A percentile compares a stretch with the other conserved stretches of the same genome.
These are phyloP conservation scores for Aegilops bicornis DNA, from an alignment of 176 grass and related monocot genomes.

Conservation along the genomic window DNA sequence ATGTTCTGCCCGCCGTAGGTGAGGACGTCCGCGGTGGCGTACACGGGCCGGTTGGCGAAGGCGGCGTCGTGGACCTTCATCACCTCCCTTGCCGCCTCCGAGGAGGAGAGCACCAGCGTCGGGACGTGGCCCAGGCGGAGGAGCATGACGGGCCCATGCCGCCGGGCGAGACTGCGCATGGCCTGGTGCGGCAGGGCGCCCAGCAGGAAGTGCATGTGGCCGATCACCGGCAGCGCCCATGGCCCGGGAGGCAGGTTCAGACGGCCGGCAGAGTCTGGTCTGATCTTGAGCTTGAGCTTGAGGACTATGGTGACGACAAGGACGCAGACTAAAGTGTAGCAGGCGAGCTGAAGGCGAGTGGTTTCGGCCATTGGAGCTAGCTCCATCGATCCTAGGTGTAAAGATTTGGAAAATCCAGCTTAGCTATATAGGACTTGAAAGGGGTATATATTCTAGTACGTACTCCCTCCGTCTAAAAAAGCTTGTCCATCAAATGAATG, in stretches of 20 bases:
- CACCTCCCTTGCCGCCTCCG: slow-evolving; percentile 51
- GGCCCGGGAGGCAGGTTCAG: slow-evolving; percentile 40
- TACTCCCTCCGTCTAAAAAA: too few species aligned
- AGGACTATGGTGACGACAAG: neutral
- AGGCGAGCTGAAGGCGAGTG: neutral
- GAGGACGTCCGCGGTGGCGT: slow-evolving; percentile 20
- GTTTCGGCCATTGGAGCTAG: slow-evolving; percentile 1
- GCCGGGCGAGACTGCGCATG: slow-evolving; percentile 29
- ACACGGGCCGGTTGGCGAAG: slow-evolving; percentile 41
- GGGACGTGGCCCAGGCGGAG: slow-evolving; percentile 50
- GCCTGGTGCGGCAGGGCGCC: slow-evolving; percentile 52
- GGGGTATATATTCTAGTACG: too few species aligned
- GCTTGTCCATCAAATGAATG: too few species aligned
- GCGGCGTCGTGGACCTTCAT: slow-evolving; percentile 55
- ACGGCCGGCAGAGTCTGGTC: neutral
- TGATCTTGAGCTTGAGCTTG: neutral
- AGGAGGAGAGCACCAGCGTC: slow-evolving; percentile 47
- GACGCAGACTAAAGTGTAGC: neutral
- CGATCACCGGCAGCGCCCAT: slow-evolving; percentile 40
- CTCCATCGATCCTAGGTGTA: neutral
- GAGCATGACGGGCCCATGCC: slow-evolving; percentile 40
- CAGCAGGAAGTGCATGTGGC: slow-evolving; percentile 45
- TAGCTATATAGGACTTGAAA: too few species aligned
- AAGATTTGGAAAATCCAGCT: too few species aligned
- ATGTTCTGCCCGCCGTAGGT: slow-evolving; percentile 28